phyloP scores from a whole-genome alignment of 2,329 filamentous ascomycete species.

The Fusarium poae region DNA sequence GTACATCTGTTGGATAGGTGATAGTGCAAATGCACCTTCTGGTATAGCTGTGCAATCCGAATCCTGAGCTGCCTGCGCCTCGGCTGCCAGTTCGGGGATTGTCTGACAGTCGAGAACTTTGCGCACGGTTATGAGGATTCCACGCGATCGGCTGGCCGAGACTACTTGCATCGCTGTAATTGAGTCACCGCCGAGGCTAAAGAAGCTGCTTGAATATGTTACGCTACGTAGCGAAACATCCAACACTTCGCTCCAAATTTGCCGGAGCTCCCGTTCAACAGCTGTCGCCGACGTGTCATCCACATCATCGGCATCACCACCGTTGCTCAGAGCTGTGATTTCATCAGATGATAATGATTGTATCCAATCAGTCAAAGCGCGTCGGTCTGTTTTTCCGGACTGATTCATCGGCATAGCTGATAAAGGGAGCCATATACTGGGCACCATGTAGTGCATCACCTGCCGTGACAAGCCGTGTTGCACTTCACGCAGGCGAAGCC shows the following conservation, averaged over 20 bases:
- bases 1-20: conserved; percentile 6
- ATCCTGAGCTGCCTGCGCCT: background rate
- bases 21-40: background rate
- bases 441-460: conserved; percentile 8
- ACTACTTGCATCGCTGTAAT: conserved; percentile 17
- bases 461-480: conserved; percentile 5
- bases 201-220: conserved; percentile 9
- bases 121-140: conserved; percentile 4
- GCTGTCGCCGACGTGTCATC: conserved; percentile 1
- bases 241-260: conserved; percentile 8
- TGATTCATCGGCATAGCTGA: conserved; percentile 10
- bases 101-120: conserved; percentile 7
- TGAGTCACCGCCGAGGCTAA: conserved; percentile 13
- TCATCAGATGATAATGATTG: conserved; percentile 5
- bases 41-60: background rate
- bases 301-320: conserved; percentile 2
- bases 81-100: conserved; percentile 5
- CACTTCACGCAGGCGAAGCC: conserved; percentile 3
- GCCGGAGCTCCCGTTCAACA: background rate
- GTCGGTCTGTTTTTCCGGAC: conserved; percentile 9
- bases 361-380: conserved; percentile 3
- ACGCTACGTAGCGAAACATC: background rate
- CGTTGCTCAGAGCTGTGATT: conserved; percentile 6
- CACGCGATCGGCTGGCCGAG: background rate
- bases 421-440: conserved; percentile 4